Conservation (phyloP, 805 yeast genomes). For the Hanseniaspora guilliermondii region DNA sequence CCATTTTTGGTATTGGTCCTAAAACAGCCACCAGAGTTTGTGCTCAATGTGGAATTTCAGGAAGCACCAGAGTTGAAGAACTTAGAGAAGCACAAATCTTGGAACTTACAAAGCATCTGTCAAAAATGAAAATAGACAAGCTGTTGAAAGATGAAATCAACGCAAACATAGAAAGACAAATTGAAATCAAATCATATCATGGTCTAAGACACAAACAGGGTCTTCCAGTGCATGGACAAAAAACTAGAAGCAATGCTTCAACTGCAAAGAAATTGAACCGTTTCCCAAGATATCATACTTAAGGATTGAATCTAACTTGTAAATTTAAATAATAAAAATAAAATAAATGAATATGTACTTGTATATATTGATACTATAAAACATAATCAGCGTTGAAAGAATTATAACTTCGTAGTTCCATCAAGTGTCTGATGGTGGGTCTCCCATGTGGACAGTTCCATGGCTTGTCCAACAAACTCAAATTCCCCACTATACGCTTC, state of each 20-base stretch:
- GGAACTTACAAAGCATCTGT: slow-evolving; percentile 75
- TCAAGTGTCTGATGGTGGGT: slow-evolving; percentile 87
- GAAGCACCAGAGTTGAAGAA: slow-evolving; percentile 89
- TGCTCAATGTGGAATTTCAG: slow-evolving; percentile 81
- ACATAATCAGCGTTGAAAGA: slow-evolving; percentile 35
- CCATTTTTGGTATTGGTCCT: slow-evolving; percentile 79
- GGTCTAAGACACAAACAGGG: slow-evolving; percentile 86
- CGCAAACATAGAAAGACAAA: slow-evolving; percentile 67
- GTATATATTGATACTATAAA: slow-evolving; percentile 15
- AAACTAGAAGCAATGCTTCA: slow-evolving; percentile 78
- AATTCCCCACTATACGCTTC: slow-evolving; percentile 53
- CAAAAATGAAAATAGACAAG: slow-evolving; percentile 72
- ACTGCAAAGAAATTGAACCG: slow-evolving; percentile 81
- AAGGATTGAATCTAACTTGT: no score
- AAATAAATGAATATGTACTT: neutral
- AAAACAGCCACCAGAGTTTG: slow-evolving; percentile 62
- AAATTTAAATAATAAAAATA: neutral
- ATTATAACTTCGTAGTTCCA: slow-evolving; percentile 42
- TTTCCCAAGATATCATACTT: slow-evolving; percentile 39
- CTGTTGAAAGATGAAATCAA: slow-evolving; percentile 60
- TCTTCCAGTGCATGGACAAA: slow-evolving; percentile 76
- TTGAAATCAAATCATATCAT: slow-evolving; percentile 67
- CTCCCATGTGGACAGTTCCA: slow-evolving; percentile 98
- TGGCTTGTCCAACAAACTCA: slow-evolving; percentile 71
- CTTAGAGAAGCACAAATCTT: slow-evolving; percentile 76